These are phyloP conservation scores for Fusarium sp. DNA, from an alignment of 2,329 filamentous ascomycete genomes.

Conservation along the genomic window DNA sequence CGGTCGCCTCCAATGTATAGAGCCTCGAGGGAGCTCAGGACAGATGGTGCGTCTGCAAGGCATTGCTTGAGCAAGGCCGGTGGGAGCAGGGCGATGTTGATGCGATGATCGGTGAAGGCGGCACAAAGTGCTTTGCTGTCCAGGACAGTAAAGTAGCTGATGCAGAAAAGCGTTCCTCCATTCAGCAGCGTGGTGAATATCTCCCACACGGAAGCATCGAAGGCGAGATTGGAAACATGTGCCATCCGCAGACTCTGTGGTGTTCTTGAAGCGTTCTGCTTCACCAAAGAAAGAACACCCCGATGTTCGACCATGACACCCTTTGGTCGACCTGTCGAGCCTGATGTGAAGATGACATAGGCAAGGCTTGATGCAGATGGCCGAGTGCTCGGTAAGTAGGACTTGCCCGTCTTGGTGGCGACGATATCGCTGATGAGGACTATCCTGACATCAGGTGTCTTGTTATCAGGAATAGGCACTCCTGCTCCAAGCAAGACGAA, in stretches of 20 bases:
- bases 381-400: no score
- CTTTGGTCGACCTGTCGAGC: conserved; percentile 38
- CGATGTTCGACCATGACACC: conserved; percentile 24
- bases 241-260: no score
- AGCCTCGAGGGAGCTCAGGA: neutral
- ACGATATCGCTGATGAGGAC: no score
- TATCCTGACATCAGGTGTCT: no score
- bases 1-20: conserved; percentile 33
- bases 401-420: no score
- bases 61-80: conserved; percentile 36
- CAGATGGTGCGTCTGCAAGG: conserved; percentile 14
- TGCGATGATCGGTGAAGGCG: conserved; percentile 12
- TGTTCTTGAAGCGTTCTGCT: conserved; percentile 1
- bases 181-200: conserved; percentile 25
- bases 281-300: neutral
- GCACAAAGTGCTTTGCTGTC: conserved; percentile 7
- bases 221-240: conserved; percentile 13
- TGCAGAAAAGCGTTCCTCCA: conserved; percentile 21
- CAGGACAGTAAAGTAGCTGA: conserved; percentile 3
- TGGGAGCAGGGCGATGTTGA: conserved; percentile 20
- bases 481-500: no score
- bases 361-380: conserved; percentile 13
- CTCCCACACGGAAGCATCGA: conserved; percentile 22
- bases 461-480: no score
- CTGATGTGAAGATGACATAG: conserved; percentile 39